Evolutionary conservation across 129 eudicot species (phyloP).

Genomic region (Silybum marianum): DNA sequence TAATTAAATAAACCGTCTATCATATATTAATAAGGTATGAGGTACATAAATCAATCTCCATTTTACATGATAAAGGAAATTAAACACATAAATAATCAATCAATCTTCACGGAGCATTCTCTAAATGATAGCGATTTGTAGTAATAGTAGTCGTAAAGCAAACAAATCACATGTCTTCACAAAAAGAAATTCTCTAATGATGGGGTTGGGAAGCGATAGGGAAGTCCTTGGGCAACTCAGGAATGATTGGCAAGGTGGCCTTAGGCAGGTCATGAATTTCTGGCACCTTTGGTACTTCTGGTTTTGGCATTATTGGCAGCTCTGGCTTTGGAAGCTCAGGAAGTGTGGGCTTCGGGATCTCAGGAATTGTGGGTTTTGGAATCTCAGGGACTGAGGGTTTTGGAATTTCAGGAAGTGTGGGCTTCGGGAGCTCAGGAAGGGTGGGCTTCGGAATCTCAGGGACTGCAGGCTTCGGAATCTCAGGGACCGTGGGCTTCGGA

Average conservation of each 20-base stretch:
- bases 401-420: conserved; percentile 5
- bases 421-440: conserved; percentile 16
- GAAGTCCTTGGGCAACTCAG: conserved; percentile 33
- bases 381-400: background rate
- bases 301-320: conserved; percentile 32
- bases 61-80: background rate
- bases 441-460: conserved; percentile 5
- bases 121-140: background rate
- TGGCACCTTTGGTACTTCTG: conserved; percentile 26
- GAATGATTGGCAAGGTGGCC: conserved; percentile 32
- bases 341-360: conserved; percentile 22
- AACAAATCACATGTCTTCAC: background rate
- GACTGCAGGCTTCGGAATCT: background rate
- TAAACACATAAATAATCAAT: background rate
- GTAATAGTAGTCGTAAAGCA: background rate
- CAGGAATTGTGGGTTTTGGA: conserved; percentile 11
- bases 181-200: conserved; percentile 18
- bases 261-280: conserved; percentile 29
- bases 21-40: background rate
- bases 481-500: conserved; percentile 21
- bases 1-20: too few relatives aligned
- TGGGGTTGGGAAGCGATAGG: conserved; percentile 27
- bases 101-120: background rate
- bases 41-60: background rate
- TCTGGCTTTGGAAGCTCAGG: conserved; percentile 34